A percentile compares a stretch with the other conserved stretches of the same genome.
These are phyloP conservation scores for Paecilomyces fulvus DNA, from an alignment of 2,329 filamentous ascomycete genomes.

Conservation along the genomic window DNA sequence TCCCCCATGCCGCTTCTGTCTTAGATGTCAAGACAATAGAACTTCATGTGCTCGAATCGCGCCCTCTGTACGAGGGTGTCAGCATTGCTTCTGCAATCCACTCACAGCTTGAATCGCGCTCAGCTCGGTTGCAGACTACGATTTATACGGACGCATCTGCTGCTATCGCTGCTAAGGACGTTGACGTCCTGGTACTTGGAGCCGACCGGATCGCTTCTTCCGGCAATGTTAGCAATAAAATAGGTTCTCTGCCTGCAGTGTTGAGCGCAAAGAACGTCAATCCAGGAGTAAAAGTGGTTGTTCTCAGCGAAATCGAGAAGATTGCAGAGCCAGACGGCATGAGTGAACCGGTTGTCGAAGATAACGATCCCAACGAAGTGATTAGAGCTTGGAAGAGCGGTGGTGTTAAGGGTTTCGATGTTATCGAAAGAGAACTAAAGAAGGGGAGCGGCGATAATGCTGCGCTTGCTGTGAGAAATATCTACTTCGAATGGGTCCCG, in stretches of 20 bases:
- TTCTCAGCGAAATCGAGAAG: slow-evolving; percentile 55
- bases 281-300: slow-evolving; percentile 42
- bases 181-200: slow-evolving; percentile 54
- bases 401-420: slow-evolving; percentile 15
- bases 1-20: slow-evolving; percentile 35
- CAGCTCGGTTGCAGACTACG: slow-evolving; percentile 32
- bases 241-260: slow-evolving; percentile 52
- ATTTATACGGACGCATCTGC: slow-evolving; percentile 54
- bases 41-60: slow-evolving; percentile 56
- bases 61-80: slow-evolving; percentile 58
- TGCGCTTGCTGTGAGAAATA: slow-evolving; percentile 30
- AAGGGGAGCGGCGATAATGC: slow-evolving; percentile 7
- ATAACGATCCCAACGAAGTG: slow-evolving; percentile 48
- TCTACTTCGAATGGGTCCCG: slow-evolving; percentile 57
- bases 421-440: slow-evolving; percentile 10
- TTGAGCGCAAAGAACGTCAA: slow-evolving; percentile 46
- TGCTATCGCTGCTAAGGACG: slow-evolving; percentile 43
- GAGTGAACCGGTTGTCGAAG: slow-evolving; percentile 40
- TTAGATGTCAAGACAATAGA: slow-evolving; percentile 36
- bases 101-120: slow-evolving; percentile 15
- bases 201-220: slow-evolving; percentile 52
- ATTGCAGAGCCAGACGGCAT: slow-evolving; percentile 41
- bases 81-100: slow-evolving; percentile 40
- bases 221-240: slow-evolving; percentile 60
- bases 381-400: slow-evolving; percentile 36